Conservation (phyloP, 257 asterid species). For the Ligustrum vulgare region DNA sequence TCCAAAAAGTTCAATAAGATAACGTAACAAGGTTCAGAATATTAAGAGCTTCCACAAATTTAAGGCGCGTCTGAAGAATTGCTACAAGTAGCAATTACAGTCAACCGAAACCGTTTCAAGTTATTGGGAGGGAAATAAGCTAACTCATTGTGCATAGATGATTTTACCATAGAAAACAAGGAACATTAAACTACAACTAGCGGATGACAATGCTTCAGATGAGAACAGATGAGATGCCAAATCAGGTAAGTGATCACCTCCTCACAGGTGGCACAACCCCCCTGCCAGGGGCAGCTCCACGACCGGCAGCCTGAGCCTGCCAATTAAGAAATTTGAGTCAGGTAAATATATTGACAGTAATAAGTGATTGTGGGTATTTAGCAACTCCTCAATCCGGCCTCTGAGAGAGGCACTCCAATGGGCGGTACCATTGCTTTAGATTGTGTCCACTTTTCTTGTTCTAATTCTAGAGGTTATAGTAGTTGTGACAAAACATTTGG, state of each 20-base stretch:
- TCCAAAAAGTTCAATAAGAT: not conserved
- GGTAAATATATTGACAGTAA: not conserved
- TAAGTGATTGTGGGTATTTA: no score
- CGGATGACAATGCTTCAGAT: not conserved
- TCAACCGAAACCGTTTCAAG: not conserved
- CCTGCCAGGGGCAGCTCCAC: slow-evolving; percentile 85
- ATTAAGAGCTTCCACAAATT: not conserved
- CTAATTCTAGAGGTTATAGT: no score
- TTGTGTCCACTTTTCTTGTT: no score
- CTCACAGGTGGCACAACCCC: slow-evolving; percentile 85
- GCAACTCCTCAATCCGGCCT: no score
- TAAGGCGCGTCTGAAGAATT: not conserved
- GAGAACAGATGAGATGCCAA: not conserved
- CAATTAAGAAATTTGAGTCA: slow-evolving; percentile 23
- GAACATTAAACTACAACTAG: not conserved
- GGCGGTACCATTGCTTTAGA: no score
- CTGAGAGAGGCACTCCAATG: no score
- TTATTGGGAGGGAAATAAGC: slow-evolving; percentile 5
- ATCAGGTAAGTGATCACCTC: slow-evolving; percentile 44
- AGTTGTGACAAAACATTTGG: no score
- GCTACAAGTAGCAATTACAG: slow-evolving; percentile 9
- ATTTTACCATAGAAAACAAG: not conserved
- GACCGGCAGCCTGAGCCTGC: slow-evolving; percentile 95
- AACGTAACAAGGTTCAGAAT: not conserved
- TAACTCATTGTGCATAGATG: slow-evolving; percentile 10